These are phyloP conservation scores for Poa annua DNA, from an alignment of 176 grass and related monocot genomes.

Conservation along the genomic window DNA sequence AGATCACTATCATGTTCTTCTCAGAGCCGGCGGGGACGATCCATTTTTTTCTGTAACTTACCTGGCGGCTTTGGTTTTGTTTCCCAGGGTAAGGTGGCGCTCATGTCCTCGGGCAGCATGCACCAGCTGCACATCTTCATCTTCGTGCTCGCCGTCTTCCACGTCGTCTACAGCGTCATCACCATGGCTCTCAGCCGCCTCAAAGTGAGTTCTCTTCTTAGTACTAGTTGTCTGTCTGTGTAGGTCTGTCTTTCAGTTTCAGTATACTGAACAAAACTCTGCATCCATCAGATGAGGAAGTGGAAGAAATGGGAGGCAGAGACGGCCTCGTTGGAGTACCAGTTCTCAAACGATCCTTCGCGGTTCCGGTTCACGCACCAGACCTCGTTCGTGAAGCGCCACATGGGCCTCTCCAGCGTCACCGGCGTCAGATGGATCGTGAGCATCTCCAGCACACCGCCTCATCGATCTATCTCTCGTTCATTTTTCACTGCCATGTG, in stretches of 20 bases:
- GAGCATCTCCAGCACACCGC: conserved; percentile 5
- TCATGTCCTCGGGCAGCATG: conserved; percentile 60
- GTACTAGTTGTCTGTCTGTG: not conserved
- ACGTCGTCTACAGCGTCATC: conserved; percentile 74
- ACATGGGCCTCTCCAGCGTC: conserved; percentile 57
- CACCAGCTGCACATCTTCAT: conserved; percentile 92
- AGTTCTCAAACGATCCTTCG: conserved; percentile 78
- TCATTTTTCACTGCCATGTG: not conserved
- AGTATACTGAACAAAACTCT: not conserved
- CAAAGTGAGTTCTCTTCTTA: conserved; percentile 50
- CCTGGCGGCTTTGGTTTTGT: not conserved
- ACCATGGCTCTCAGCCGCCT: conserved; percentile 69
- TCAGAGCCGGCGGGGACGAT: not conserved
- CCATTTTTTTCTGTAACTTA: not conserved
- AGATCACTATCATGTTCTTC: not conserved
- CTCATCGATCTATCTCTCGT: not conserved
- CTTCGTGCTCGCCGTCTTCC: conserved; percentile 86
- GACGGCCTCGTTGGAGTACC: conserved; percentile 69
- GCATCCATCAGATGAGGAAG: conserved; percentile 55
- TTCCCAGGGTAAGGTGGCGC: conserved; percentile 62
- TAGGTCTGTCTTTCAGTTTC: not conserved
- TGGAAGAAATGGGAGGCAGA: conserved; percentile 94
- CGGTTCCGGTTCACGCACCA: conserved; percentile 82
- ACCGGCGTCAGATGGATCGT: conserved; percentile 63
- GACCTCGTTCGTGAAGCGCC: conserved; percentile 75